phyloP scores from a whole-genome alignment of 257 asterid species.

The Asclepias syriaca region DNA sequence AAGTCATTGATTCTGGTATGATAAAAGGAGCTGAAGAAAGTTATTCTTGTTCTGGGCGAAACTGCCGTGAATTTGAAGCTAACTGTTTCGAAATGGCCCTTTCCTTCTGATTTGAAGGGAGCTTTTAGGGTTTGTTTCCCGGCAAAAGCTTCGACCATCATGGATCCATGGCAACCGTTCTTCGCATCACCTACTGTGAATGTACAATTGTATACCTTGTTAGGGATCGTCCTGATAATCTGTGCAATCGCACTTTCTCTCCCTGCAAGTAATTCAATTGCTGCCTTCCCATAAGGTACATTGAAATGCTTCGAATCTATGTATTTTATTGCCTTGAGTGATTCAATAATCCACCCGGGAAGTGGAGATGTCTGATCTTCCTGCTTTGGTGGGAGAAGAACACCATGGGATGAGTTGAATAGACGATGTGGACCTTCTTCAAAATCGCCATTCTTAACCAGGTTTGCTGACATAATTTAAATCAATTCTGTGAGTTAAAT shows the following conservation, averaged over 20 bases:
- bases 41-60: slow-evolving; percentile 53
- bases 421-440: slow-evolving; percentile 81
- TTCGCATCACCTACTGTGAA: slow-evolving; percentile 67
- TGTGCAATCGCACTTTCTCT: slow-evolving; percentile 78
- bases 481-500: neutral
- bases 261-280: slow-evolving; percentile 77
- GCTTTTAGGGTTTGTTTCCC: slow-evolving; percentile 46
- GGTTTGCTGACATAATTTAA: slow-evolving; percentile 34
- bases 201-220: slow-evolving; percentile 40
- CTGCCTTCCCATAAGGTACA: slow-evolving; percentile 61
- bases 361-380: slow-evolving; percentile 71
- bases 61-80: slow-evolving; percentile 56
- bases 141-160: slow-evolving; percentile 86
- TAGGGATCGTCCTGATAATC: slow-evolving; percentile 53
- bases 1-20: slow-evolving; percentile 55
- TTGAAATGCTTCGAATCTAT: slow-evolving; percentile 60
- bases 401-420: slow-evolving; percentile 61
- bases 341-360: slow-evolving; percentile 88
- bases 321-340: slow-evolving; percentile 69
- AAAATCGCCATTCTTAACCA: slow-evolving; percentile 64
- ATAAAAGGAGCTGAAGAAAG: slow-evolving; percentile 81
- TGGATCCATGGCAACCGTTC: slow-evolving; percentile 72
- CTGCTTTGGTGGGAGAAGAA: slow-evolving; percentile 75
- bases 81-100: slow-evolving; percentile 40
- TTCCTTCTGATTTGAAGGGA: slow-evolving; percentile 56